Evolutionary conservation across 2,329 filamentous ascomycete species (phyloP).

Genomic region (Davidsoniella neocaledoniae): DNA sequence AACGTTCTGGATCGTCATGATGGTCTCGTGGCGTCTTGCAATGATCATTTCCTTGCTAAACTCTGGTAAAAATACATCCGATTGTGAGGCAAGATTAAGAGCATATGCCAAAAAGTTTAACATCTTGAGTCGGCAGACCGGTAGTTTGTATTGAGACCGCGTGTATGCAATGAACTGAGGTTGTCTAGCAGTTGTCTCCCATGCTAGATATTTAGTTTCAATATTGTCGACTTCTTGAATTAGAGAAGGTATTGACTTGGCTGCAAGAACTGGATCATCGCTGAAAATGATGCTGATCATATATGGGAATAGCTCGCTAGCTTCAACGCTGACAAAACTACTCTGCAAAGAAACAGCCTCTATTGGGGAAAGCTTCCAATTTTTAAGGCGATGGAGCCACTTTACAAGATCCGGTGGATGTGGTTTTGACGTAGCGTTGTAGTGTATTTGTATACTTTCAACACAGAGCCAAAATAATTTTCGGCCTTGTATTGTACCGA

Average conservation of each 20-base stretch:
- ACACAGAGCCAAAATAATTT: constrained; percentile 11
- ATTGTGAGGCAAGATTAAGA: constrained; percentile 6
- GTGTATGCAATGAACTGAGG: not conserved
- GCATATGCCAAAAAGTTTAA: constrained; percentile 8
- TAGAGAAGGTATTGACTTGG: not conserved
- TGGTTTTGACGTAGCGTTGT: constrained; percentile 7
- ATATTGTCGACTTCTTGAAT: not conserved
- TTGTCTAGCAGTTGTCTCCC: not conserved
- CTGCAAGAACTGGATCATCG: constrained; percentile 5
- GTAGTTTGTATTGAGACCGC: constrained; percentile 7
- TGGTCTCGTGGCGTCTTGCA: not conserved
- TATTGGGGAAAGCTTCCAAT: not conserved
- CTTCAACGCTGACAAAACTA: constrained; percentile 4
- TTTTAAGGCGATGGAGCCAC: constrained; percentile 7
- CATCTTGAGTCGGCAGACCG: constrained; percentile 9
- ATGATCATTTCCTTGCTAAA: not conserved
- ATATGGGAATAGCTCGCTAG: constrained; percentile 7
- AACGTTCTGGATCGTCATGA: constrained; percentile 6
- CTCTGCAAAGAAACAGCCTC: constrained; percentile 3
- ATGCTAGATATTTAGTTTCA: constrained; percentile 2
- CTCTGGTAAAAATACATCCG: not conserved
- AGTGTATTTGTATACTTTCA: constrained; percentile 11
- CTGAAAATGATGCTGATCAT: constrained; percentile 3
- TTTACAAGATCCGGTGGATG: constrained; percentile 3
- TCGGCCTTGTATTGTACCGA: constrained; percentile 6